Evolutionary conservation across 140 eudicot genomes (phyloP), one percentile per base, ranked within the genome.

Genomic region (Stevia rebaudiana): DNA sequence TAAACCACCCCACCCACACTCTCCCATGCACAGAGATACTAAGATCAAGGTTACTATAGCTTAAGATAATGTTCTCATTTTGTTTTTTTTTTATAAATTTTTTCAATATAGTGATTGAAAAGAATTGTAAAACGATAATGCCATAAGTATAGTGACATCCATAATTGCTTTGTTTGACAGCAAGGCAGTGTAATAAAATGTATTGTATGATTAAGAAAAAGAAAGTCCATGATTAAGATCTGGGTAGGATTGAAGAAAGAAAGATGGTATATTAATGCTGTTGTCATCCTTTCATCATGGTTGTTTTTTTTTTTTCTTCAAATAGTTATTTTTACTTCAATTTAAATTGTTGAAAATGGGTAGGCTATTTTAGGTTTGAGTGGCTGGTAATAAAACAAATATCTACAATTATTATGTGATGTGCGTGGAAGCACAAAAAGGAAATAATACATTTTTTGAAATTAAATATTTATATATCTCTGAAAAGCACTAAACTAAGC

Each of bases 81-180:
- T 65, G 11, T 73, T 47, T 62, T 42, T 17, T 54, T 8, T 63
- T 69, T 42, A 41, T 31, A 41, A 18, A 13, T 1, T 51, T 65
- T 63, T 65, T 64, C 11, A 43, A 65, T 42, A 35, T 73, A 65
- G n/a, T n/a, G n/a, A n/a, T n/a, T n/a, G n/a, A n/a, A n/a, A 28
- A 28, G 33, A 28, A 28, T 28, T 28, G 47, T 43, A 19, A 44
- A 74, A 46, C 52, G 68, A 74, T 65, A 56, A 65, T 56, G 73
- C 73, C 65, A 56, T 13, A 71, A 72, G 72, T 63, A 73, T 54
- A 64, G 72, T 23, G 78, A 74, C 78, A 63, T 52, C 76, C 40
- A 67, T 67, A 36, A 65, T 65, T 41, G 53, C 52, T 67, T 41
- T 67, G 72, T 61, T 24, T 50, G 71, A 48, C 71, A 66, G 71